Base-by-base conservation (phyloP, 129 eudicot genomes). In the Dittrichia graveolens region DNA sequence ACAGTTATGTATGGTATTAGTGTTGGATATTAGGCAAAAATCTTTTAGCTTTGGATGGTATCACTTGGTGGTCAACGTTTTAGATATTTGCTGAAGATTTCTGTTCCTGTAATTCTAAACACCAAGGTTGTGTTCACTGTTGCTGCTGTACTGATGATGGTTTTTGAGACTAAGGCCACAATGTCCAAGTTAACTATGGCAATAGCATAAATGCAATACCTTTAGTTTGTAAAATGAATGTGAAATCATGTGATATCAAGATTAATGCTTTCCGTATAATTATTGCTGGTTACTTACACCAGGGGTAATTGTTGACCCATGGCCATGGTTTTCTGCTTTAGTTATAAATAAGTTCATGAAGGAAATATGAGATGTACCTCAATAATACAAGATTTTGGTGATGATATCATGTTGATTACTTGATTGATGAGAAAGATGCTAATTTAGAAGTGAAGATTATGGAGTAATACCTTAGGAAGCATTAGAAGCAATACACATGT, bases 1-100 rank as follows among this genome's bases (percentile, higher is more conserved):
- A 49, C 56, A 7, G 45, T 14, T 57, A 1, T 40, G 41, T 19
- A 14, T 69, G 53, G 9, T 55, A 7, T 40, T 41, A 55, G 64
- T 37, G 55, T 55, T 42, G 24, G 65, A 13, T 71, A n/a, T 71
- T 13, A 42, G 34, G 54, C 35, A 8, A 57, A 71, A 42, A 8
- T 60, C 44, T 7, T 43, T 55, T 55, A 37, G 37, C 38, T 57
- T 76, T 46, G 74, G 58, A 35, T 37, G 53, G 43, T 58, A 64
- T 76, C 49, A 37, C 68, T 67, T 76, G 69, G 38, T 65, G 16
- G 38, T 56, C 18, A 43, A 75, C 3, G 15, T 44, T 61, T 66
- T 55, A 65, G 60, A 76, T 14, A 43, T 67, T 46, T 76, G 14
- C 42, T 35, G 66, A 24, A 67, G 61, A 48, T 16, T 53, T 56